phyloP scores from a whole-genome alignment of 495 filamentous ascomycete genomes.

The Penicillium robsamsonii region DNA sequence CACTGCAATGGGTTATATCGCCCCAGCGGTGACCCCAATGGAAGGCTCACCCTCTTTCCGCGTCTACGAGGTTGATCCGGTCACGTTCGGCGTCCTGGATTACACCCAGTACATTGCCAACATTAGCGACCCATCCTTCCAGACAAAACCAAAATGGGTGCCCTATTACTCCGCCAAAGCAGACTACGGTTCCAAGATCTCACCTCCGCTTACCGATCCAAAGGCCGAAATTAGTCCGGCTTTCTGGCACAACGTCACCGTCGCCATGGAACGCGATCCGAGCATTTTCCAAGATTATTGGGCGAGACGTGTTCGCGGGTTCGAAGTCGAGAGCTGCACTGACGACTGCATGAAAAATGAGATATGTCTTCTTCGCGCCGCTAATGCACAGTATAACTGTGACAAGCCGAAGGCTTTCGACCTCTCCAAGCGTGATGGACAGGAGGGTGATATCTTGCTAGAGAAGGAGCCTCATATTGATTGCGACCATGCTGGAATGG shows the following conservation, averaged over 20 bases:
- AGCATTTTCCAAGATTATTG: constrained; percentile 40
- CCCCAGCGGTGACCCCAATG: constrained; percentile 53
- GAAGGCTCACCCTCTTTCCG: constrained; percentile 54
- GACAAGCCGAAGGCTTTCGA: constrained; percentile 18
- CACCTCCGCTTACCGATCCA: constrained; percentile 34
- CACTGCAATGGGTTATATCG: constrained; percentile 48
- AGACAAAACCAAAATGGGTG: constrained; percentile 43
- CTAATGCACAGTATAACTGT: constrained; percentile 37
- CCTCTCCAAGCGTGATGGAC: constrained; percentile 21
- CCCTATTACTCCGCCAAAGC: constrained; percentile 55
- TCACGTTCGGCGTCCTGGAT: constrained; percentile 53
- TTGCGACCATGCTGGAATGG: constrained; percentile 31
- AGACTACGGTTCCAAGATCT: constrained; percentile 47
- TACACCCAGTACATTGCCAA: constrained; percentile 53
- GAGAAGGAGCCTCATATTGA: constrained; percentile 10
- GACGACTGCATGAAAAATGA: constrained; percentile 36
- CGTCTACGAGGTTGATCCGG: constrained; percentile 56
- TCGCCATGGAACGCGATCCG: constrained; percentile 34
- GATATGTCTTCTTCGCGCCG: constrained; percentile 44
- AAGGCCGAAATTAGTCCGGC: constrained; percentile 49
- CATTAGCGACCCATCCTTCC: constrained; percentile 43
- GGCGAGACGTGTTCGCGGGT: constrained; percentile 37
- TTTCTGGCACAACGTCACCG: constrained; percentile 60
- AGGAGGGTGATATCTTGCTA: not conserved
- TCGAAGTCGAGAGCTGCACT: constrained; percentile 30